These are phyloP conservation scores for Anastatica hierochuntica DNA, from an alignment of 345 rosid genomes.

Conservation along the genomic window DNA sequence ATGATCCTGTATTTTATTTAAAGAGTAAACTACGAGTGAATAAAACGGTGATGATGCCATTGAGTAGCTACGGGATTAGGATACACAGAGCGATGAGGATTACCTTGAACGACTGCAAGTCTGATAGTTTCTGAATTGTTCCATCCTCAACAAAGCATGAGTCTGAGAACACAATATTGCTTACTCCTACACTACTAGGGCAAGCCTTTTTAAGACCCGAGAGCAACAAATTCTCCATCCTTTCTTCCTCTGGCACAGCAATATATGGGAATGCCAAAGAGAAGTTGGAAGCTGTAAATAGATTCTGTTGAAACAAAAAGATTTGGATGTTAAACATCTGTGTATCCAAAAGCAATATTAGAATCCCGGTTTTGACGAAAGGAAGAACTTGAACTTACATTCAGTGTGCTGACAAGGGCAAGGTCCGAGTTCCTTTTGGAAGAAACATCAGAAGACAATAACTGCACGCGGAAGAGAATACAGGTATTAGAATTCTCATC, in stretches of 20 bases:
- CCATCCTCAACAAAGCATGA: constrained; percentile 60
- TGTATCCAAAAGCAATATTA: not conserved
- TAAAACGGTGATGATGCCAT: not conserved
- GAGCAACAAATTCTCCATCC: constrained; percentile 62
- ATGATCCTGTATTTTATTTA: constrained; percentile 45
- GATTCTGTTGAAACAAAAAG: constrained; percentile 43
- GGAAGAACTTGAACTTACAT: constrained; percentile 33
- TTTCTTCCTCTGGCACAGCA: constrained; percentile 57
- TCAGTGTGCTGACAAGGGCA: constrained; percentile 56
- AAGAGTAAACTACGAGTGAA: constrained; percentile 1
- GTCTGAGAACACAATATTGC: constrained; percentile 59
- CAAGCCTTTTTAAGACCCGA: constrained; percentile 63
- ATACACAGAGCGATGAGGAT: not conserved
- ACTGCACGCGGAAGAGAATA: constrained; percentile 31
- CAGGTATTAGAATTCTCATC: not conserved
- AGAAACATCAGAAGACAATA: constrained; percentile 63
- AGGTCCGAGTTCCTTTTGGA: constrained; percentile 39
- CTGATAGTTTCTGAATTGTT: constrained; percentile 49
- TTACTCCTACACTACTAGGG: constrained; percentile 33
- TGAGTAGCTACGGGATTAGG: not conserved
- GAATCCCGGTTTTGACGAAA: not conserved
- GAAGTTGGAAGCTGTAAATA: constrained; percentile 55
- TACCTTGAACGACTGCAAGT: constrained; percentile 57
- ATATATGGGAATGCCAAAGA: constrained; percentile 93
- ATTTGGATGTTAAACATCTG: constrained; percentile 5